Evolutionary conservation across 1,284 basidiomycete species (phyloP), one percentile per base, ranked within the genome.

Genomic region (Malassezia globosa): DNA sequence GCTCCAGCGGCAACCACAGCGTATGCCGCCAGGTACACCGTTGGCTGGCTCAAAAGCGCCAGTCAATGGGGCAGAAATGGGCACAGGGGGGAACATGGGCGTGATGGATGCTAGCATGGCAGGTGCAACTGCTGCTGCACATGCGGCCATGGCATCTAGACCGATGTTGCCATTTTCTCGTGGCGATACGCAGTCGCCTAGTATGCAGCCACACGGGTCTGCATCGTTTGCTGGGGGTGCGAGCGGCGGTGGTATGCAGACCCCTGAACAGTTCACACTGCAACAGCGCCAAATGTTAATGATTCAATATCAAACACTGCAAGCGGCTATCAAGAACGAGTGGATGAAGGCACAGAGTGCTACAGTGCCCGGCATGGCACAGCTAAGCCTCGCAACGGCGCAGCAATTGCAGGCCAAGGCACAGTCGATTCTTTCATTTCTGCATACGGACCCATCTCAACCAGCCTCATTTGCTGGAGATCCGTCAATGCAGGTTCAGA

Each of bases 321-420:
- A 66, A 23, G 58, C 56, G 0, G 60, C 60, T 6, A 56, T 63
- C 38, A 58, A 60, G 27, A 58, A 58, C 26, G 64, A 66, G 31
- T 61, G 62, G 60, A 58, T 64, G 51, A 63, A 66, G 44, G 64
- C 64, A 4, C 64, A 66, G 43, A 58, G 54, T 24, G 60, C 62
- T 2, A 60, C 62, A 25, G 58, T 56, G 23, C 61, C 56, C 31
- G 55, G 60, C 21, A 54, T 58, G 19, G 60, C 64, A 19, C 58
- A 61, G 45, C 60, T 62, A 25, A 60, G 60, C n/a, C 58, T 62
- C 41, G 57, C 55, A 21, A 66, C 56, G 29, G 62, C 60, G 1
- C 64, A 62, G 42, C 60, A 58, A 24, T 55, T 64, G 29, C 64
- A 66, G 42, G 55, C 54, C 18, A 60, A 63, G 40, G 56, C 60